Evolutionary conservation across 345 rosid species (phyloP).

Genomic region (Bretschneidera sinensis): DNA sequence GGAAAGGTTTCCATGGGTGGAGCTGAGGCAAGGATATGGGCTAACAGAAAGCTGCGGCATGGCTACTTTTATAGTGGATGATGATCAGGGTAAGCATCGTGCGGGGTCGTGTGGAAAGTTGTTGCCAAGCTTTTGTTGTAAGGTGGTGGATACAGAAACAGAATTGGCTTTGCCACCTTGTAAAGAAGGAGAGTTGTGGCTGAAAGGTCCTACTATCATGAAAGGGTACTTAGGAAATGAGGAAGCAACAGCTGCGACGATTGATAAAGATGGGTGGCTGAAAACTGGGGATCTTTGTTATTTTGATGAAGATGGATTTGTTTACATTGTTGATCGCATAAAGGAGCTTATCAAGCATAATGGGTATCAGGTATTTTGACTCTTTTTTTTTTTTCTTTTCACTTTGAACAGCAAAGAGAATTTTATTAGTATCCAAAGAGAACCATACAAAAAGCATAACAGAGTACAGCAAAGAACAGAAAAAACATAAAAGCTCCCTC

Average conservation of each 20-base stretch:
- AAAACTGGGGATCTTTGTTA: constrained; percentile 63
- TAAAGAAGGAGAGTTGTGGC: constrained; percentile 77
- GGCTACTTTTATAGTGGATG: constrained; percentile 51
- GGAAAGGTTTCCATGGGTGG: constrained; percentile 42
- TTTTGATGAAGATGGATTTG: constrained; percentile 47
- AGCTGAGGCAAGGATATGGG: constrained; percentile 71
- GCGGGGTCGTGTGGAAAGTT: no score
- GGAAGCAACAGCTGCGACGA: constrained; percentile 43
- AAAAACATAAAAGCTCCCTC: no score
- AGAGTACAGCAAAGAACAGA: no score
- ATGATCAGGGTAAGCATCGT: constrained; percentile 56
- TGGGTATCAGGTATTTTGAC: constrained; percentile 54
- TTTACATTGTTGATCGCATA: constrained; percentile 52
- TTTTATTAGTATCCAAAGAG: no score
- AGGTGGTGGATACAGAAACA: constrained; percentile 61
- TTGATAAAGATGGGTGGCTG: constrained; percentile 52
- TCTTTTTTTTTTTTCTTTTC: no score
- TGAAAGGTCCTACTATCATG: constrained; percentile 32
- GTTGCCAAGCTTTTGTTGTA: constrained; percentile 60
- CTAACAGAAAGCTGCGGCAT: constrained; percentile 64
- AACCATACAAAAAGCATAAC: no score
- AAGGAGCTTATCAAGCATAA: constrained; percentile 76
- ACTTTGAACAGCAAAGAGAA: no score
- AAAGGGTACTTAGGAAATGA: constrained; percentile 42
- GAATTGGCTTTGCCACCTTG: constrained; percentile 42